Evolutionary conservation across 768 basidiomycete genomes (phyloP).

Genomic region (Amanita fuliginea): DNA sequence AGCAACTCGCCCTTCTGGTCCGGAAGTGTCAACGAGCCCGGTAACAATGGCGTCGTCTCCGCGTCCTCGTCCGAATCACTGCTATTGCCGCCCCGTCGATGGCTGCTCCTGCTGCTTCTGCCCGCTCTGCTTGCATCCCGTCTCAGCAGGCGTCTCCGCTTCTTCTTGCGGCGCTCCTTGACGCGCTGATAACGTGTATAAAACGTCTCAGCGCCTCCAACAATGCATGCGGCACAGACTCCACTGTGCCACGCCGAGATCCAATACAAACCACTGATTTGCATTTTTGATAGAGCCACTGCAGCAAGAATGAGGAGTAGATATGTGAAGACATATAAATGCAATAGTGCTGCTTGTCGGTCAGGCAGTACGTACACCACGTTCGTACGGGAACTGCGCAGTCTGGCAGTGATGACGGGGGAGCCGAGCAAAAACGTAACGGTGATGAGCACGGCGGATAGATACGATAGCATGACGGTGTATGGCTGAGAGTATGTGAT

Average conservation of each 20-base stretch:
- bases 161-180: slow-evolving; percentile 3
- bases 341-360: slow-evolving; percentile 33
- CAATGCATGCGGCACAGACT: slow-evolving; percentile 27
- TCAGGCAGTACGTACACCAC: slow-evolving; percentile 9
- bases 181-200: background rate
- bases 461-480: slow-evolving; percentile 35
- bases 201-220: slow-evolving; percentile 25
- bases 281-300: slow-evolving; percentile 24
- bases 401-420: slow-evolving; percentile 19
- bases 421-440: slow-evolving; percentile 29
- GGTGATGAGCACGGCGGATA: slow-evolving; percentile 40
- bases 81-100: background rate
- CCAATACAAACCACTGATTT: slow-evolving; percentile 46
- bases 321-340: slow-evolving; percentile 51
- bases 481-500: slow-evolving; percentile 49
- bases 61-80: slow-evolving; percentile 4
- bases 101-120: background rate
- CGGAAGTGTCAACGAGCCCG: slow-evolving; percentile 1
- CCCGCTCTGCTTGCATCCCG: background rate
- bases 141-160: background rate
- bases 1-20: slow-evolving; percentile 11
- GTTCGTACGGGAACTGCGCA: slow-evolving; percentile 4
- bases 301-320: slow-evolving; percentile 42
- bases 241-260: slow-evolving; percentile 42
- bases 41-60: slow-evolving; percentile 5